phyloP scores from a whole-genome alignment of 495 filamentous ascomycete genomes.

The Pyronema domesticum region DNA sequence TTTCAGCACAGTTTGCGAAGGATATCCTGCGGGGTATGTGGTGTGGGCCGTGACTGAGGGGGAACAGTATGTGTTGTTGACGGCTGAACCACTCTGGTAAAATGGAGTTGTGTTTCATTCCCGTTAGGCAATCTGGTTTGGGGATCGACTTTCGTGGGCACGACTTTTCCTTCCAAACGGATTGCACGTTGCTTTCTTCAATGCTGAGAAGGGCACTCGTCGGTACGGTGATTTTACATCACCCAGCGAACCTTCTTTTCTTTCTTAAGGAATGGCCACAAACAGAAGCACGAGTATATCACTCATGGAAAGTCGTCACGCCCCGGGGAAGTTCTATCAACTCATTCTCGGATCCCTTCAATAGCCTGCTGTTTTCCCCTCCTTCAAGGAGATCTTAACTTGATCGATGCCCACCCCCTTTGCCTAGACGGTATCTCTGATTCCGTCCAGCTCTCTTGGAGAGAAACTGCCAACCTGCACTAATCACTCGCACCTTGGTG shows the following conservation, averaged over 20 bases:
- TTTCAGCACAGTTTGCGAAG: constrained; percentile 21
- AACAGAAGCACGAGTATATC: constrained; percentile 21
- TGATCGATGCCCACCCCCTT: constrained; percentile 22
- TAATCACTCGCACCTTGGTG: constrained; percentile 12
- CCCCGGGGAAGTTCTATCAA: constrained; percentile 19
- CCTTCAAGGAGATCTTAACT: constrained; percentile 13
- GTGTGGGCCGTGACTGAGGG: constrained; percentile 15
- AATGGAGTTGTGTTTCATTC: too few relatives aligned
- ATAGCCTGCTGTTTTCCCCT: constrained; percentile 6
- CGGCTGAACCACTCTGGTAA: constrained; percentile 8
- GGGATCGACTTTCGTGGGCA: constrained; percentile 17
- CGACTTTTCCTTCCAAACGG: constrained; percentile 20
- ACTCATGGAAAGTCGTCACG: constrained; percentile 20
- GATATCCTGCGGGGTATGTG: constrained; percentile 8
- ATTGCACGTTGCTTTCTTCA: constrained; percentile 18
- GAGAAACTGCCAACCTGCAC: constrained; percentile 17
- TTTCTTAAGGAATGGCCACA: constrained; percentile 11
- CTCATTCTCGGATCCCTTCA: constrained; percentile 31
- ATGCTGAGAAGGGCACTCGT: constrained; percentile 21
- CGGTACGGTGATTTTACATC: constrained; percentile 19
- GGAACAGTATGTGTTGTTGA: constrained; percentile 11
- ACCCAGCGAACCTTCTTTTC: constrained; percentile 22
- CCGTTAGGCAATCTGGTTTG: constrained; percentile 16
- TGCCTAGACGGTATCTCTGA: constrained; percentile 13
- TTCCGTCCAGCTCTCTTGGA: constrained; percentile 10